Base-by-base conservation (phyloP, 805 yeast species). In the Saccharomycopsis fermentans region DNA sequence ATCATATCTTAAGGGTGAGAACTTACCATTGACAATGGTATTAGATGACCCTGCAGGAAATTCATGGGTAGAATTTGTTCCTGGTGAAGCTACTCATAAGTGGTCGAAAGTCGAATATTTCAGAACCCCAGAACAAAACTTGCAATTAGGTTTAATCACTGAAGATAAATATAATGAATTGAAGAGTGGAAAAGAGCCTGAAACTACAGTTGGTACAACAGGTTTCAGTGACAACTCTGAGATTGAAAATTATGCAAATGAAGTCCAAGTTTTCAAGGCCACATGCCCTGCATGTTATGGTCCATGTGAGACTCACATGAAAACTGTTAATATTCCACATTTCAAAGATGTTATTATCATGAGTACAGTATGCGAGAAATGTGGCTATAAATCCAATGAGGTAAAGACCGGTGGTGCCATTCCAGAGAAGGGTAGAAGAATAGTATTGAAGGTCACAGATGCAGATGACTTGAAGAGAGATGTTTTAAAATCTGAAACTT, bases 361-460 rank as follows among this genome's bases (percentile, higher is more conserved):
- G 99, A 86, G 95, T 54, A 94, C 99, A 0, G 84, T 81, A 1
- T 94, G 99, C 74, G 91, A 85, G 35, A 74, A 81, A 63, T 94
- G 99, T 74, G 99, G 98, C 39, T 94, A 87, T 74, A 92, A 89
- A 74, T 88, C 96, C 17, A 94, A 94, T 70, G 99, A 94, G 72
- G 99, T 94, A 63, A 94, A 92, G 74, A 94, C 99, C 4, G 99
- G 99, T 60, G 99, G 99, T 66, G 95, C 86, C 8, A 86, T 94
- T 54, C 97, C 99, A 35, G 86, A 77, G 2, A 78, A 83, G 70
- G 99, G 97, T 62, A 83, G 83, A 63, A 83, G 78, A 62, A 81
- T 90, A 61, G 77, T 85, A 1, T 77, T 94, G 56, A 77, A 76
- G 63, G 84, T 92, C 63, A 90, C 87, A 60, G 98, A 92, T 64